These are phyloP conservation scores for Pseudisothecium myosuroides DNA, from an alignment of 225 moss, liverwort and hornwort species.

Conservation along the genomic window DNA sequence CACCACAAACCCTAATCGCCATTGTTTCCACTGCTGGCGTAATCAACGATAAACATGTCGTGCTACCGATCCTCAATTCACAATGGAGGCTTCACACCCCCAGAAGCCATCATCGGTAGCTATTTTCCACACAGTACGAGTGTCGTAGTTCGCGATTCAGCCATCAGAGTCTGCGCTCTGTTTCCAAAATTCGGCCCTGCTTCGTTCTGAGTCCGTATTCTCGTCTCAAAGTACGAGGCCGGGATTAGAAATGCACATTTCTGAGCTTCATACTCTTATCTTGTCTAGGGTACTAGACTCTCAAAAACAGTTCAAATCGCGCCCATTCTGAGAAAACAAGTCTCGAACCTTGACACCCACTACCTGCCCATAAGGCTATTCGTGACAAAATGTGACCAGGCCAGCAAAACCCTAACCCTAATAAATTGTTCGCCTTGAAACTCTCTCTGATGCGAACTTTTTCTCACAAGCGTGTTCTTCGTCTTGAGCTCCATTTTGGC, in stretches of 20 bases:
- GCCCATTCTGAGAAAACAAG: neutral
- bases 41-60: neutral
- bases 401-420: constrained; percentile 23
- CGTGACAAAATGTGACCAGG: neutral
- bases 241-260: neutral
- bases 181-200: neutral
- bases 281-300: neutral
- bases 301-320: neutral
- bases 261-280: neutral
- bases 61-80: neutral
- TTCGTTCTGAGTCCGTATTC: neutral
- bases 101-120: neutral
- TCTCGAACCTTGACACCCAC: neutral
- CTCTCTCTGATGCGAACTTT: neutral
- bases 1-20: constrained; percentile 9
- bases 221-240: neutral
- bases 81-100: neutral
- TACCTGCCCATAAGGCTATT: neutral
- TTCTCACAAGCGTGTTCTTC: neutral
- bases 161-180: neutral
- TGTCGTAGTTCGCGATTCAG: neutral
- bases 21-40: neutral
- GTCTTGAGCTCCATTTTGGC: neutral
- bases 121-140: neutral
- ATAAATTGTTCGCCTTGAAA: neutral